Percentiles rank a stretch among this genome's conserved stretches.
Conservation (phyloP, 2,329 filamentous ascomycete genomes). For the Talaromyces amestolkiae region DNA sequence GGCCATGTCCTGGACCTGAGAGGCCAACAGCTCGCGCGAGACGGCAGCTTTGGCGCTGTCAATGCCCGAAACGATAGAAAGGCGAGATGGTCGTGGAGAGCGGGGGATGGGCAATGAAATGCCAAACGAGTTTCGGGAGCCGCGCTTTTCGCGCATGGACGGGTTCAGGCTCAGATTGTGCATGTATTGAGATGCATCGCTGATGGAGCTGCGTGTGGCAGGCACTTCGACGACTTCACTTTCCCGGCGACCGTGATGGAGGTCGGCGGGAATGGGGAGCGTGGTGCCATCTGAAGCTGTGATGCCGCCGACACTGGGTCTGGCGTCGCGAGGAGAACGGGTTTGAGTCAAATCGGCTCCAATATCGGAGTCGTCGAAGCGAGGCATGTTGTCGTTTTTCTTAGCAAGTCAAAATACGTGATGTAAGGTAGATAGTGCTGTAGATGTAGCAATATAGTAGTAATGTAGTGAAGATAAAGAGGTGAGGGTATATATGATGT, state of each 20-base stretch:
- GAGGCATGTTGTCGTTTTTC: constrained; percentile 54
- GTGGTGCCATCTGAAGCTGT: constrained; percentile 19
- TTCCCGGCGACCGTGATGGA: constrained; percentile 28
- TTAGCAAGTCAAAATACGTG: constrained; percentile 18
- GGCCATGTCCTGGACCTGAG: constrained; percentile 67
- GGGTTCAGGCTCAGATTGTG: constrained; percentile 68
- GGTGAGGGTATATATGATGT: not conserved
- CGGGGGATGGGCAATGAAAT: constrained; percentile 69
- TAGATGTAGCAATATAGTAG: not conserved
- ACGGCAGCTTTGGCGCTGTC: constrained; percentile 55
- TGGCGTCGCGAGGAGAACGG: constrained; percentile 30
- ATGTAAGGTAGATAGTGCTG: not conserved
- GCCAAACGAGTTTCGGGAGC: constrained; percentile 74
- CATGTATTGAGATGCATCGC: constrained; percentile 68
- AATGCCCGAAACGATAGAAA: constrained; percentile 57
- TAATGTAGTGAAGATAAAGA: not conserved
- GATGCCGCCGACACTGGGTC: constrained; percentile 26
- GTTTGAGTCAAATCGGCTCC: constrained; percentile 37
- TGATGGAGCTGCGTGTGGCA: constrained; percentile 65
- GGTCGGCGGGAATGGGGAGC: constrained; percentile 41
- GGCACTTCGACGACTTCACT: constrained; percentile 66
- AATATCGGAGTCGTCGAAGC: constrained; percentile 59
- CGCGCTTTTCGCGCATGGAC: constrained; percentile 65
- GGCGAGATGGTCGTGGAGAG: constrained; percentile 65
- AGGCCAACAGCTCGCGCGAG: constrained; percentile 65